Conservation (phyloP, 192 early-diverging fungal species). For the Backusella psychrophila region DNA sequence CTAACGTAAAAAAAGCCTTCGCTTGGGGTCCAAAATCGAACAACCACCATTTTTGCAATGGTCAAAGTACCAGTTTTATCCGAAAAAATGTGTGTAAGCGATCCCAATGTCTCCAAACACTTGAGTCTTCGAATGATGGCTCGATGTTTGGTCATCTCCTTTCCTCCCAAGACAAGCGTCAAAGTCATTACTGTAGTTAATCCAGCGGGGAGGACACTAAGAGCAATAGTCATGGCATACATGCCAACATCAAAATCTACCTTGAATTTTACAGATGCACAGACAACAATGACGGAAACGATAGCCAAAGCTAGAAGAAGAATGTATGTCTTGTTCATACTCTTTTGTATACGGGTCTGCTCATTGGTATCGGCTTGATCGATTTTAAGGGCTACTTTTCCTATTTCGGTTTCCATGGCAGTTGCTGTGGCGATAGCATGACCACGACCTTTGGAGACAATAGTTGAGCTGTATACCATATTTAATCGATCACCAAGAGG, state of each 20-base stretch:
- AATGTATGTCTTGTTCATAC: conserved; percentile 72
- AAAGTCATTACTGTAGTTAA: conserved; percentile 92
- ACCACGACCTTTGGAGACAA: conserved; percentile 85
- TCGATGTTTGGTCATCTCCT: conserved; percentile 77
- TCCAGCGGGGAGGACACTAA: conserved; percentile 92
- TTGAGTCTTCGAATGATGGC: conserved; percentile 93
- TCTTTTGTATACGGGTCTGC: conserved; percentile 62
- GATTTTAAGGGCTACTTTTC: conserved; percentile 83
- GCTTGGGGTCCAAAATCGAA: conserved; percentile 74
- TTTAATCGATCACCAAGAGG: conserved; percentile 92
- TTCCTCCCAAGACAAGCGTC: conserved; percentile 88
- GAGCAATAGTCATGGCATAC: conserved; percentile 81
- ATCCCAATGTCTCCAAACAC: conserved; percentile 89
- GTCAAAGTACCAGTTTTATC: conserved; percentile 95
- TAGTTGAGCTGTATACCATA: conserved; percentile 87
- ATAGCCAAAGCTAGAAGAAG: conserved; percentile 68
- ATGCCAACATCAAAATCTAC: conserved; percentile 59
- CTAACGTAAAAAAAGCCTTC: conserved; percentile 70
- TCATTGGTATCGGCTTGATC: conserved; percentile 46
- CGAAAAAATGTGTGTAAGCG: conserved; percentile 92
- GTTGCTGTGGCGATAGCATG: conserved; percentile 85
- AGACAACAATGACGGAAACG: conserved; percentile 78
- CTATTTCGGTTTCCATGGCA: conserved; percentile 87
- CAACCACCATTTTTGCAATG: conserved; percentile 92
- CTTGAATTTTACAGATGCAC: conserved; percentile 68